phyloP scores from a whole-genome alignment of 139 green algal species.

The Trebouxia sp. region DNA sequence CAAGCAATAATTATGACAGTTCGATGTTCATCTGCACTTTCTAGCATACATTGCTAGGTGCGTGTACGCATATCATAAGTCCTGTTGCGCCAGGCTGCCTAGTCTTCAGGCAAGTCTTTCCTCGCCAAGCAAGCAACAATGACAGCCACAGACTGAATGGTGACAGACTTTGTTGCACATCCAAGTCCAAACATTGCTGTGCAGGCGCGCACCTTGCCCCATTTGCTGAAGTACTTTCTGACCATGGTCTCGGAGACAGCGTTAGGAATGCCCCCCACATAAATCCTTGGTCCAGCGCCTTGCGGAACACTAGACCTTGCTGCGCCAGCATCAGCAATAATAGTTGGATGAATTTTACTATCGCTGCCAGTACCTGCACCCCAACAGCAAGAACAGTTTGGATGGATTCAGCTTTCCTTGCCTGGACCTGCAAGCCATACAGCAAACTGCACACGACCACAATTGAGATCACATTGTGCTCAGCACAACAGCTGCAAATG shows the following conservation, averaged over 20 bases:
- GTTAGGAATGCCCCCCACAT: slow-evolving; percentile 37
- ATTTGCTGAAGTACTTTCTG: slow-evolving; percentile 35
- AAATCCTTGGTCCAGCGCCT: slow-evolving; percentile 33
- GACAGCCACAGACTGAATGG: too few species aligned
- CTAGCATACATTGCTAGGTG: too few species aligned
- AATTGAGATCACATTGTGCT: too few species aligned
- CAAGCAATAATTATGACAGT: too few species aligned
- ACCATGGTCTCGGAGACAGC: slow-evolving; percentile 39
- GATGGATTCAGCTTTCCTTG: not conserved
- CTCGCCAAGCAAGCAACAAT: too few species aligned
- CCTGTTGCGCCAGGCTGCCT: too few species aligned
- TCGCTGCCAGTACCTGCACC: not conserved
- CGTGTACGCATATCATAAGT: too few species aligned
- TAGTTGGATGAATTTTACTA: not conserved
- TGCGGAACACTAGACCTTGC: not conserved
- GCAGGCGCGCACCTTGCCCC: slow-evolving; percentile 30
- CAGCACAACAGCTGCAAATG: too few species aligned
- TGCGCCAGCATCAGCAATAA: not conserved
- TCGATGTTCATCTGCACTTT: too few species aligned
- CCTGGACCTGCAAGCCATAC: not conserved
- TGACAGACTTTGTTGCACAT: too few species aligned
- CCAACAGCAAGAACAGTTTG: not conserved
- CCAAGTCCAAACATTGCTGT: not conserved
- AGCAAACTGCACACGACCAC: not conserved
- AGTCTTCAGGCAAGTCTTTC: too few species aligned